Base-by-base conservation (phyloP, 2,329 filamentous ascomycete species). In the Colletotrichum camelliae region DNA sequence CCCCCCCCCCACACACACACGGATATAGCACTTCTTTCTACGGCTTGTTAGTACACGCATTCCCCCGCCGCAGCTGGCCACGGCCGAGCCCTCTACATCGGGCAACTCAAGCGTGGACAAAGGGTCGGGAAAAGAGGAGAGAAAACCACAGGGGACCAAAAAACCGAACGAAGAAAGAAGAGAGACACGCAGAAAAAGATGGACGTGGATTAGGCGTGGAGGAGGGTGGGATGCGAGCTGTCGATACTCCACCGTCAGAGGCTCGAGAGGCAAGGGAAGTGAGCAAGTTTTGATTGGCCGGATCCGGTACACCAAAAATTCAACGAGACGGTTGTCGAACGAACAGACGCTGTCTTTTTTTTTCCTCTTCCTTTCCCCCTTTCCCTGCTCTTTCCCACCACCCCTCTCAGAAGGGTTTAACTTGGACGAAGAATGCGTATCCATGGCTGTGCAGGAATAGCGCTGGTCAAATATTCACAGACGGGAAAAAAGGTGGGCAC, bases 271-370 rank as follows among this genome's bases (percentile, higher is more conserved):
- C 74, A 66, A 67, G 74, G 74, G 71, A 75, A 66, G 74, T 85
- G 85, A 87, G 86, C 85, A 87, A 87, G 86, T 87, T 87, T 87
- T 85, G 82, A 87, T 87, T 87, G 85, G 85, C 79, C 79, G 61
- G 70, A 73, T 65, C 35, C 65, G 64, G 57, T 70, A 73, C 74
- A 52, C 43, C n/a, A 70, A 75, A 73, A 61, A 69, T 73, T 60
- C 74, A 69, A 75, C 74, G 74, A 73, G 70, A 73, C 70, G 70
- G 74, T 73, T 48, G 64, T 69, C 73, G 64, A 75, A 75, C 70
- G 70, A 75, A 43, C 37, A 27, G 24, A 58, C 27, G 16, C 55
- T 58, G n/a, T 21, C 43, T 52, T 21, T 48, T 48, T 48, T 48
- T 48, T n/a, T 10, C 43, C n/a, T 48, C 39, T 48, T n/a, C 18